Base-by-base conservation (phyloP, 768 basidiomycete species). In the Galerina sulciceps region DNA sequence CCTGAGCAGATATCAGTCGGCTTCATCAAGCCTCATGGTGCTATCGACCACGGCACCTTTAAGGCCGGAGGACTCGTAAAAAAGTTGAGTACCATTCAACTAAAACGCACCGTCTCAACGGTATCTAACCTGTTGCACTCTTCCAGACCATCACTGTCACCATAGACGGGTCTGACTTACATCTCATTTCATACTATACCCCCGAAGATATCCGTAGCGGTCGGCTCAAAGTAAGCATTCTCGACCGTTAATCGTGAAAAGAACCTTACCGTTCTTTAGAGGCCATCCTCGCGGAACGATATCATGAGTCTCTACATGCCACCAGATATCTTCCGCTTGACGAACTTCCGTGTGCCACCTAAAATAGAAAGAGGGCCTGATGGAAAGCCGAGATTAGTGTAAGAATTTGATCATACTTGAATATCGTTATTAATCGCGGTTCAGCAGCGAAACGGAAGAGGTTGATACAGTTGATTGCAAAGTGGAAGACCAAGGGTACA, bases 311-410 rank as follows among this genome's bases (percentile, higher is more conserved):
- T 94, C 4, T 81, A 82, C 49, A 90, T 95, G 77, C 86, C 88
- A 4, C 84, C 88, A 6, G 86, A 90, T 58, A 87, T 93, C 62
- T 88, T 94, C 69, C 85, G 89, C 44, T 79, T 89, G 35, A 88
- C 90, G 15, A 90, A 90, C 70, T 96, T 94, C 68, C 84, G 94
- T 9, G 85, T 92, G 49, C 93, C 93, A 2, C 93, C 92, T 1
- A 85, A 90, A 68, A 81, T 92, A 31, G 91, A 92, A 62, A 79
- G 86, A 36, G 89, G 87, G 10, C 80, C 85, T 4, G 90, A 93
- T 63, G 87, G 89, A 15, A 82, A 85, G 55, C 78, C 83, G 20
- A 77, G 85, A 57, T 84, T 90, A 51, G 82, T 86, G 88, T 89
- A 73, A 71, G 85, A n/a, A 80, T 3, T 15, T 47, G 34, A 10